Conservation (phyloP, 2,329 filamentous ascomycete species). For the Aureobasidium vineae region DNA sequence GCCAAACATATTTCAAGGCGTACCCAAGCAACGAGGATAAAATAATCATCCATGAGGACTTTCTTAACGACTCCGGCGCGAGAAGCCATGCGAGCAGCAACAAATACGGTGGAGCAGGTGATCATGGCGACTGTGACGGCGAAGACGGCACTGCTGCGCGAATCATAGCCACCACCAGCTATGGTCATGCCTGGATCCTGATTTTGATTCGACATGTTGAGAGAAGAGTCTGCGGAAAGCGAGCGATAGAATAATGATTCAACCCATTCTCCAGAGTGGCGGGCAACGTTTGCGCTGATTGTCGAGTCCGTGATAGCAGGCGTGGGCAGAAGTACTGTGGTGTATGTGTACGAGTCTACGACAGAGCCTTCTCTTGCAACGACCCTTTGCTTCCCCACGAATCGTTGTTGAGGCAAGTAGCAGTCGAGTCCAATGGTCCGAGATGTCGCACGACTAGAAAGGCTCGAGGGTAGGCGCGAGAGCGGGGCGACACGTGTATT, state of each 20-base stretch:
- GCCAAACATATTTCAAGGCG: conserved; percentile 28
- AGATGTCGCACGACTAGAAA: neutral
- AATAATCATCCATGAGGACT: conserved; percentile 73
- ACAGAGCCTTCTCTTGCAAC: conserved; percentile 13
- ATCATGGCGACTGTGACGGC: conserved; percentile 69
- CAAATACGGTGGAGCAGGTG: conserved; percentile 69
- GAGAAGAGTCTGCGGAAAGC: conserved; percentile 9
- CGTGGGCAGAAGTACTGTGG: neutral
- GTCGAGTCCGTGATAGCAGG: conserved; percentile 5
- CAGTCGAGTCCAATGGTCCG: neutral
- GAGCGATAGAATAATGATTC: conserved; percentile 4
- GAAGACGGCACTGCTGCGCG: conserved; percentile 54
- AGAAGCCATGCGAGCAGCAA: conserved; percentile 70
- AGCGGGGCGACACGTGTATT: conserved; percentile 22
- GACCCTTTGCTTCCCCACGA: conserved; percentile 4
- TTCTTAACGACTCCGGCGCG: conserved; percentile 70
- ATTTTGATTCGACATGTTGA: conserved; percentile 14
- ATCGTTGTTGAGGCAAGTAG: neutral
- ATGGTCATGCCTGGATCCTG: conserved; percentile 9
- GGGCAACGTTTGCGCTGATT: neutral
- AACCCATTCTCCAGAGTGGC: conserved; percentile 24
- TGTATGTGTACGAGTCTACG: neutral
- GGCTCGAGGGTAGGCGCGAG: neutral
- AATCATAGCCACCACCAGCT: conserved; percentile 18
- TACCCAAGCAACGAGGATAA: conserved; percentile 77